Evolutionary conservation across 202 grass and related monocot genomes (phyloP), one percentile per base, ranked within the genome.

Genomic region (Carex arenaria): DNA sequence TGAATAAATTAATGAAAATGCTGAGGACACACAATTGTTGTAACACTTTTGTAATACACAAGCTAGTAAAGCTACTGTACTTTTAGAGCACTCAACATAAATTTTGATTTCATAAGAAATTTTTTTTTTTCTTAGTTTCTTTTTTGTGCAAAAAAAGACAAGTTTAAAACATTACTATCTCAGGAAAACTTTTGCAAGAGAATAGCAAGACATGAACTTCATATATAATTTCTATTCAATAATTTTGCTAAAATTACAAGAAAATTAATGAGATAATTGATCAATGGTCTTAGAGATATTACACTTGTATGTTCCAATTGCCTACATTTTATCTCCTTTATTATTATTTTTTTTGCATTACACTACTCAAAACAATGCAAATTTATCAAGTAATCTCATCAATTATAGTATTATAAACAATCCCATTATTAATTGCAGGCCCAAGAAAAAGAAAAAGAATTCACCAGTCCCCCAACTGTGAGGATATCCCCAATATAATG

Each of bases 1-100:
- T 19, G 22, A 52, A 66, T 66, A 82, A 81, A 67, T 19, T 82
- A 82, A 28, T 31, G 20, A 31, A 80, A 82, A 67, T 82, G 19
- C 43, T 82, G 28, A n/a, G 42, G 78, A 42, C 67, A 65, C 79
- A 80, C 56, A 64, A 6, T 10, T 64, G 56, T 62, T 53, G 40
- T 55, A 62, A 63, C 54, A 64, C 57, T 67, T 68, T 34, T 76
- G 72, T 76, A 76, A 32, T 76, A 18, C 7, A 34, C 7, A 76
- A 76, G 72, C 26, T 56, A 34, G 2, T 22, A 15, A 76, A 76
- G 72, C 26, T 56, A 34, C 5, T 22, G 7, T 53, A 51, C 19
- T 72, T 47, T n/a, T 51, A 72, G 6, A 0, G 23, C 13, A 76
- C 32, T 57, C 26, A 18, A 36, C 42, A 8, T n/a, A 42, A 68